Base-by-base conservation (phyloP, 768 basidiomycete species). In the Pleurotus citrinopileatus region DNA sequence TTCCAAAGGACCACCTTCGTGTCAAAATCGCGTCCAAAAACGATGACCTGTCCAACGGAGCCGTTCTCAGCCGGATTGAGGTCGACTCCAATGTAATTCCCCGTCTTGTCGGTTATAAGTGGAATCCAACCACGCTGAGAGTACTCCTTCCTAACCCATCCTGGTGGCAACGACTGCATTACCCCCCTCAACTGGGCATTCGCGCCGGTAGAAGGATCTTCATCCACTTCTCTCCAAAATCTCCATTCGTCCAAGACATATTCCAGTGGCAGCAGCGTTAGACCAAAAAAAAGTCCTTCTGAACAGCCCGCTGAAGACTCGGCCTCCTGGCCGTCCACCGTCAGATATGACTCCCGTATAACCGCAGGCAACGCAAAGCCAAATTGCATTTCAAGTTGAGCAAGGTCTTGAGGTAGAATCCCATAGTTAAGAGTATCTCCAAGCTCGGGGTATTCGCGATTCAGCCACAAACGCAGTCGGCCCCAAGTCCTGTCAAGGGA, bases 11-110 rank as follows among this genome's bases (percentile, higher is more conserved):
- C 95, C 32, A 97, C 91, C 66, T 99, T 99, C 9, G 93, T 89
- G 70, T 99, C 97, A 69, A 98, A 98, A 65, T 98, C 97, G 47
- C 97, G 83, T n/a, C 97, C 97, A 67, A 98, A 99, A 45, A 98
- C 87, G 55, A 99, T 97, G 43, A 98, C 96, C 66, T 99, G 97
- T 4, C 97, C 97, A 52, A 79, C 75, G 7, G 79, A 72, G 40
- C 94, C 94, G 43, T 72, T 70, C 64, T 87, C 84, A 7, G 67
- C 90, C 6, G 96, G 96, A 69, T 89, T 93, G 55, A 99, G 79
- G 68, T 99, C 97, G 43, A 99, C 79, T 53, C 97, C 97, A 55
- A 98, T 81, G 66, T 99, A 99, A 71, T 99, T 99, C 27, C 97
- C 97, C 26, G 83, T 86, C 61, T 92, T 91, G 72, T 99, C 97